These are phyloP conservation scores for Thelephora ganbajun DNA, from an alignment of 768 basidiomycete genomes.

Conservation along the genomic window DNA sequence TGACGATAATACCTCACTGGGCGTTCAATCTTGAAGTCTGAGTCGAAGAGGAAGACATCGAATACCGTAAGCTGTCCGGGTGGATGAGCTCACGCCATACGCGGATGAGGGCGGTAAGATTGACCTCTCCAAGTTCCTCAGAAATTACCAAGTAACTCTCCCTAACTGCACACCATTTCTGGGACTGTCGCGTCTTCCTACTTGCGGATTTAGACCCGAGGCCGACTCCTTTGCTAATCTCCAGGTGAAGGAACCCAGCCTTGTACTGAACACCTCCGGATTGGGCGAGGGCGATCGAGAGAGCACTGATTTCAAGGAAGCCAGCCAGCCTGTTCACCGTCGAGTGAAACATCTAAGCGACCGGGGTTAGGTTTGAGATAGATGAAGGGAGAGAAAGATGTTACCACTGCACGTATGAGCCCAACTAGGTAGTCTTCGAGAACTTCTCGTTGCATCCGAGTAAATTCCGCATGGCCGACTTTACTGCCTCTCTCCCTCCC, in stretches of 20 bases:
- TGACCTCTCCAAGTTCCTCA: constrained; percentile 76
- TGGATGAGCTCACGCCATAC: background rate
- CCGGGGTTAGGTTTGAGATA: background rate
- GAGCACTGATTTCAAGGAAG: constrained; percentile 85
- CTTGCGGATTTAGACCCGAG: constrained; percentile 55
- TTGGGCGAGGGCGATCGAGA: constrained; percentile 69
- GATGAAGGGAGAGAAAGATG: constrained; percentile 1
- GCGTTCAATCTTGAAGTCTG: constrained; percentile 80
- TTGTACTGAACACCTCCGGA: constrained; percentile 84
- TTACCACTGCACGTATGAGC: constrained; percentile 79
- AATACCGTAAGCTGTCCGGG: constrained; percentile 53
- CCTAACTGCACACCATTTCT: constrained; percentile 83
- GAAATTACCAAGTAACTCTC: constrained; percentile 85
- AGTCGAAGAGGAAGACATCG: constrained; percentile 90
- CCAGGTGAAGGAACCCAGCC: constrained; percentile 66
- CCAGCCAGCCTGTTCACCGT: constrained; percentile 78
- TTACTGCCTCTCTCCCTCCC: constrained; percentile 33
- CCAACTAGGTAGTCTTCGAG: constrained; percentile 82
- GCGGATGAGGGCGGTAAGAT: constrained; percentile 8
- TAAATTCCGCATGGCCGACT: constrained; percentile 59
- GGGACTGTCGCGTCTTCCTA: constrained; percentile 46
- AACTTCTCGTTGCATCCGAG: constrained; percentile 65
- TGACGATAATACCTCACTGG: constrained; percentile 83
- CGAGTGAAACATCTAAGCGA: constrained; percentile 82
- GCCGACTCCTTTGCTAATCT: constrained; percentile 31